phyloP scores from a whole-genome alignment of 208 protist genomes.

The Acanthamoeba healyi region DNA sequence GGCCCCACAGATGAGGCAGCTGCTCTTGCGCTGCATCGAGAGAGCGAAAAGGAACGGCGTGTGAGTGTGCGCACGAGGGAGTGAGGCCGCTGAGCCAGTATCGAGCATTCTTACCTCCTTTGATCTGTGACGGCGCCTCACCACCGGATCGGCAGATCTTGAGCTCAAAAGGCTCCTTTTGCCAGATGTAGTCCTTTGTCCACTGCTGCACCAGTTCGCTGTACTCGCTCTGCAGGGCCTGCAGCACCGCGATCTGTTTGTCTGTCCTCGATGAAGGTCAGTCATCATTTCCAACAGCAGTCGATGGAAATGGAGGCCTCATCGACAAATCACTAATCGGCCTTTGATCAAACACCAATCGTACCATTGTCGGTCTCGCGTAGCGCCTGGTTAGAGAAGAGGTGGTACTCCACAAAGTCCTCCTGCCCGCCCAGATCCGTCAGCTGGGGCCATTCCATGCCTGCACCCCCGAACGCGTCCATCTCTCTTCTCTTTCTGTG shows the following conservation, averaged over 20 bases:
- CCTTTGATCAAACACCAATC: too few species aligned
- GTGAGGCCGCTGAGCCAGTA: not conserved
- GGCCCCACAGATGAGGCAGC: conserved; percentile 44
- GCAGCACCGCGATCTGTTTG: not conserved
- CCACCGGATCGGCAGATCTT: not conserved
- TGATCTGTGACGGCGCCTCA: not conserved
- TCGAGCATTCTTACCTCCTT: not conserved
- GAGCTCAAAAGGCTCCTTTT: conserved; percentile 52
- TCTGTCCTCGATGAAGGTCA: not conserved
- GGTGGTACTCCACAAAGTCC: conserved; percentile 32
- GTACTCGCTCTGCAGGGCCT: not conserved
- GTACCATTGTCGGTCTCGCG: not conserved
- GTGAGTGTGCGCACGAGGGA: not conserved
- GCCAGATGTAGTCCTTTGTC: conserved; percentile 65
- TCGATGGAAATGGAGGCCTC: too few species aligned
- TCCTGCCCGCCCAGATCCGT: not conserved
- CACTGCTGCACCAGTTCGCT: not conserved
- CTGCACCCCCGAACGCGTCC: not conserved
- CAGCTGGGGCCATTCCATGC: not conserved
- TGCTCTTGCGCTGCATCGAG: not conserved
- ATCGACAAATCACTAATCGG: too few species aligned
- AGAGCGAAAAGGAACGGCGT: not conserved
- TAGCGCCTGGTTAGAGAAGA: not conserved
- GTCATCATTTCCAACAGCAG: too few species aligned
- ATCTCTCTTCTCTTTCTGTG: too few species aligned